Percentiles rank a stretch among this genome's conserved stretches.
Conservation (phyloP, 2,329 filamentous ascomycete species). For the Aspergillus cejpii region DNA sequence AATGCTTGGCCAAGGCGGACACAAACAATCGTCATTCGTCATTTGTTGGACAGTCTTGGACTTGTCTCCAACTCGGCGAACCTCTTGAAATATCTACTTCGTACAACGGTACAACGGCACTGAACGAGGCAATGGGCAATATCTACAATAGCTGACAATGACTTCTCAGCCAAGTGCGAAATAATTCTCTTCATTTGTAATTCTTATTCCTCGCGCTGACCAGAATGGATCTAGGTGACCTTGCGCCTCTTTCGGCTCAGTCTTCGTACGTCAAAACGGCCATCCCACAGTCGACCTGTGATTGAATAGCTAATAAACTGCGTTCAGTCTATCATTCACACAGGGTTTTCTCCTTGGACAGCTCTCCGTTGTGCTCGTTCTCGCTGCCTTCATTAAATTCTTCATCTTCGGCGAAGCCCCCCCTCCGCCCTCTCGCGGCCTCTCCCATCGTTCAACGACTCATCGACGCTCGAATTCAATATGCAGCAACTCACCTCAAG, state of each 20-base stretch:
- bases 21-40: neutral
- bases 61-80: neutral
- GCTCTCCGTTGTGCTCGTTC: constrained; percentile 79
- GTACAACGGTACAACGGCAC: neutral
- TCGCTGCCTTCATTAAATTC: constrained; percentile 97
- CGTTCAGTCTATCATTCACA: constrained; percentile 71
- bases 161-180: constrained; percentile 27
- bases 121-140: constrained; percentile 18
- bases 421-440: constrained; percentile 70
- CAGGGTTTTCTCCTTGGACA: constrained; percentile 91
- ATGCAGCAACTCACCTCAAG: constrained; percentile 35
- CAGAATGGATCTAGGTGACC: constrained; percentile 21
- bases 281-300: neutral
- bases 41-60: neutral
- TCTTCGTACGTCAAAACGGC: constrained; percentile 35
- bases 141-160: constrained; percentile 27
- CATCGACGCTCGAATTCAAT: constrained; percentile 69
- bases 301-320: constrained; percentile 4
- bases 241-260: constrained; percentile 28
- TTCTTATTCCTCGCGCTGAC: constrained; percentile 12
- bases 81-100: too few relatives aligned
- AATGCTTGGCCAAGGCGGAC: neutral
- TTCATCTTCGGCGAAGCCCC: constrained; percentile 97
- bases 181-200: neutral
- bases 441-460: constrained; percentile 66